Base-by-base conservation (phyloP, 1,284 basidiomycete species). In the Sporisorium sorghi region DNA sequence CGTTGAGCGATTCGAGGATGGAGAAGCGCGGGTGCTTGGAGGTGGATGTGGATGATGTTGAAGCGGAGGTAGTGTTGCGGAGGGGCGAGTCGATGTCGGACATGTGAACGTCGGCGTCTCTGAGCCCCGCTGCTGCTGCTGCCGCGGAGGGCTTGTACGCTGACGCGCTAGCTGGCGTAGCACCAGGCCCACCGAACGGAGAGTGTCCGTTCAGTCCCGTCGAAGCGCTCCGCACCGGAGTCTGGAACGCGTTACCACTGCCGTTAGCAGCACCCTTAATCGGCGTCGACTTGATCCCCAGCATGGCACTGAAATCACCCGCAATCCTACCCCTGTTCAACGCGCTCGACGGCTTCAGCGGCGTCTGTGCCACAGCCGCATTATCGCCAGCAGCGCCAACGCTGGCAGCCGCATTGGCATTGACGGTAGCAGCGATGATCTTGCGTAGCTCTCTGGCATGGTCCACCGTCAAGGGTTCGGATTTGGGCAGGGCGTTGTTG, bases 1-100 rank as follows among this genome's bases (percentile, higher is more conserved):
- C 55, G 58, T 81, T 81, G 37, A 81, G 62, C n/a, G 74, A 75
- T 64, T 81, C 78, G 24, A 78, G 58, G 50, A 76, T 62, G 11
- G 57, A 48, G n/a, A 44, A 58, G 12, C 14, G 28, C 1, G 56
- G 54, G n/a, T 30, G 42, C 9, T 43, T 51, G 14, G 42, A 30
- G 2, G 48, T 55, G 4, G 58, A 39, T 0, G 55, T 17, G n/a
- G 42, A 33, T 15, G 56, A 37, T 6, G n/a, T n/a, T n/a, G n/a
- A n/a, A n/a, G 52, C 15, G 6, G 40, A 19, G 19, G 58, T 19
- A 12, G 54, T 2, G 21, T 50, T 19, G 43, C 56, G 54, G 26
- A 58, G 52, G 17, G 66, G 68, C 4, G 73, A 74, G 50, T 77
- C 71, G 54, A 73, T 35, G 39, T 73, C 58, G 12, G 59, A 56